Evolutionary conservation across 345 rosid genomes (phyloP).

Genomic region (Tarenaya hassleriana): DNA sequence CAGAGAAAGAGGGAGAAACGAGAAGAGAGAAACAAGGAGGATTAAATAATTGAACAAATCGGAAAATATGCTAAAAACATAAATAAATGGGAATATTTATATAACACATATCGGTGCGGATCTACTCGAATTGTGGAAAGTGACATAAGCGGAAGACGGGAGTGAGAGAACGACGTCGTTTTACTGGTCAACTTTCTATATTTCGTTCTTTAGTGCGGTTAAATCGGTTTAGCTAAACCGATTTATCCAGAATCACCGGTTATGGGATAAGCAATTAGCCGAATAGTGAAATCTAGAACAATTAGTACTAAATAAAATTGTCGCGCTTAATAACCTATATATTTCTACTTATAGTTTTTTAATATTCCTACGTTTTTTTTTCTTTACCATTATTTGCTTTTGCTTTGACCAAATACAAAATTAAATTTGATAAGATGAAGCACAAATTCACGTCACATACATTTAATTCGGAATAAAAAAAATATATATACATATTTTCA

Average conservation of each 20-base stretch:
- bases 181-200: background rate
- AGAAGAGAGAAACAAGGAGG: slow-evolving; percentile 20
- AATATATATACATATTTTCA: too few relatives aligned
- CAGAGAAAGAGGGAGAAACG: slow-evolving; percentile 4
- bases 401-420: too few relatives aligned
- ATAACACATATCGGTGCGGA: slow-evolving; percentile 20
- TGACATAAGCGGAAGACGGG: slow-evolving; percentile 22
- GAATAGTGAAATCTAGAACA: slow-evolving; percentile 15
- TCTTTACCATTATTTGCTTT: too few relatives aligned
- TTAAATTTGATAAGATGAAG: too few relatives aligned
- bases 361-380: too few relatives aligned
- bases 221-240: slow-evolving; percentile 7
- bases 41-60: background rate
- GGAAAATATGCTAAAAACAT: slow-evolving; percentile 14
- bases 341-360: too few relatives aligned
- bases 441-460: too few relatives aligned
- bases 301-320: too few relatives aligned
- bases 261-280: slow-evolving; percentile 10
- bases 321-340: too few relatives aligned
- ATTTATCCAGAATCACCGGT: slow-evolving; percentile 1
- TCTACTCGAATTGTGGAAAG: slow-evolving; percentile 17
- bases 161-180: slow-evolving; percentile 21
- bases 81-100: slow-evolving; percentile 14
- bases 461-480: too few relatives aligned
- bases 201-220: background rate